Evolutionary conservation across 2,329 filamentous ascomycete species (phyloP).

Genomic region (Neocatenulostroma microsporum): DNA sequence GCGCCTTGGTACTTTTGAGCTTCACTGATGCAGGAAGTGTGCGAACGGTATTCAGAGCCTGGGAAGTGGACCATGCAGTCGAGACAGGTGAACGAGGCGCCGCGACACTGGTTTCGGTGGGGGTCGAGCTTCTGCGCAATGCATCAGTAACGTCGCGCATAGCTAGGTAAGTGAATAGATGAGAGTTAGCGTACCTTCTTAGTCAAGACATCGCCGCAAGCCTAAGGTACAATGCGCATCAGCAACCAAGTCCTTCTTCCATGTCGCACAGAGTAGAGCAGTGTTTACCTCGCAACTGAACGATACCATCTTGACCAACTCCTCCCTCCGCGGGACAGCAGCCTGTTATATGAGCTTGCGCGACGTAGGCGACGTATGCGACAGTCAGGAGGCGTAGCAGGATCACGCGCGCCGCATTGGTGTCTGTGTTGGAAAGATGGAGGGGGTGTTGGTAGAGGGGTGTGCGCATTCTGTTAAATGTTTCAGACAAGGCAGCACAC

Average conservation of each 20-base stretch:
- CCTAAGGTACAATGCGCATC: constrained; percentile 46
- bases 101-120: constrained; percentile 82
- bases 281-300: constrained; percentile 60
- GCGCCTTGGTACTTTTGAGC: constrained; percentile 96
- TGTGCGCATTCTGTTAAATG: constrained; percentile 1
- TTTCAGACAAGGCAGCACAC: constrained; percentile 1
- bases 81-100: constrained; percentile 86
- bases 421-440: neutral
- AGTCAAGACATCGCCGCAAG: constrained; percentile 89
- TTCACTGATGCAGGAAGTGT: constrained; percentile 93
- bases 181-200: constrained; percentile 57
- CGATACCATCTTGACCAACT: constrained; percentile 62
- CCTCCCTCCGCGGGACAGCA: too few species aligned
- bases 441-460: neutral
- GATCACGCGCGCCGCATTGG: neutral
- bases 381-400: constrained; percentile 1
- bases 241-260: neutral
- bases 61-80: constrained; percentile 95
- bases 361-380: too few species aligned
- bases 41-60: constrained; percentile 73
- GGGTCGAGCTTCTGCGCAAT: constrained; percentile 64
- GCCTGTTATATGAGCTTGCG: too few species aligned
- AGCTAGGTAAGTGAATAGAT: too few species aligned
- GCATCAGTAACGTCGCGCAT: constrained; percentile 1
- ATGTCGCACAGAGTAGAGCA: constrained; percentile 14